Conservation (phyloP, 345 rosid species). For the Rhizophora apiculata region DNA sequence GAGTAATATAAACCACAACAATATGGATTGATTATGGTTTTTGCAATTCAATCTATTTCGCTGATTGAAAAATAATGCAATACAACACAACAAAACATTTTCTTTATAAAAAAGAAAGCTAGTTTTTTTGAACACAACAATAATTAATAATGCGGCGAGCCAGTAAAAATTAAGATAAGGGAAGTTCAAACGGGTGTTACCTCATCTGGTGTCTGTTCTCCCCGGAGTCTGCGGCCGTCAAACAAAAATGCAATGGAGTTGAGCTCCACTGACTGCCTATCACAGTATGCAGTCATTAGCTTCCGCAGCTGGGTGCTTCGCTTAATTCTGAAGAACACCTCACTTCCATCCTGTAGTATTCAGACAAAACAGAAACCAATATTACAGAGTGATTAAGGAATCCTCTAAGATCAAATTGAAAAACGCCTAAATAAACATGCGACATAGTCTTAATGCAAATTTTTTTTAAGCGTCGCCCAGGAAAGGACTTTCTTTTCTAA, state of each 20-base stretch:
- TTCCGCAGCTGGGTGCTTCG: conserved; percentile 32
- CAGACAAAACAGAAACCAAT: neutral
- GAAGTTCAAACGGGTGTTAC: neutral
- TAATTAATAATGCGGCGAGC: neutral
- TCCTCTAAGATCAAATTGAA: neutral
- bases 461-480: no score
- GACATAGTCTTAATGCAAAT: no score
- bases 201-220: conserved; percentile 35
- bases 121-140: no score
- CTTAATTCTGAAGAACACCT: conserved; percentile 35
- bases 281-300: conserved; percentile 32
- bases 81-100: no score
- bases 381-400: neutral
- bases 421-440: neutral
- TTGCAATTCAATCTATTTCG: no score
- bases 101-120: no score
- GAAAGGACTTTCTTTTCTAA: no score
- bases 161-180: neutral
- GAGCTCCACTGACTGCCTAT: conserved; percentile 29
- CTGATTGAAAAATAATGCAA: no score
- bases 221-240: conserved; percentile 34
- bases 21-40: no score
- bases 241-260: conserved; percentile 34
- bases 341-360: conserved; percentile 26
- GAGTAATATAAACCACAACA: no score